A percentile compares a stretch with the other conserved stretches of the same genome.
phyloP scores from a whole-genome alignment of 1,284 basidiomycete species.

The Moniliophthora roreri region DNA sequence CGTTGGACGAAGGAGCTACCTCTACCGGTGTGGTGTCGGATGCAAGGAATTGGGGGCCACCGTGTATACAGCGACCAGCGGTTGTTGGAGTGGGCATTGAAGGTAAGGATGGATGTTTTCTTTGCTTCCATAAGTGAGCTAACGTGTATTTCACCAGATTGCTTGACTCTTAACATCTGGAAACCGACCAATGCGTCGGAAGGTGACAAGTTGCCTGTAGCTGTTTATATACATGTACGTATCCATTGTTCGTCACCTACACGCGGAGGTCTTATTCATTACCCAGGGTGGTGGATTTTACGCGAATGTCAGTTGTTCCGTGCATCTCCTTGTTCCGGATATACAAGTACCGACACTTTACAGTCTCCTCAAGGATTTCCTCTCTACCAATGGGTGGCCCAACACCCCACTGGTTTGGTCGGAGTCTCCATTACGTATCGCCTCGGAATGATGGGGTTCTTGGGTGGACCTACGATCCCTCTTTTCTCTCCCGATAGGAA shows the following conservation, averaged over 20 bases:
- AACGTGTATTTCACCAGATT: slow-evolving; percentile 30
- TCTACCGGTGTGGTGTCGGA: slow-evolving; percentile 29
- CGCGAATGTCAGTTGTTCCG: slow-evolving; percentile 24
- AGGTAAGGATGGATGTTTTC: slow-evolving; percentile 21
- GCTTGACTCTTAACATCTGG: slow-evolving; percentile 45
- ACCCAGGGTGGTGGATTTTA: slow-evolving; percentile 42
- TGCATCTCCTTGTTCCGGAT: background rate
- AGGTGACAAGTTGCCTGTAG: slow-evolving; percentile 39
- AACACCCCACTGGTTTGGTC: slow-evolving; percentile 36
- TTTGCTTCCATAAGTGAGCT: background rate
- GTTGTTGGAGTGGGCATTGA: slow-evolving; percentile 41
- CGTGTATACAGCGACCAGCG: slow-evolving; percentile 44
- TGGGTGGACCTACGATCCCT: slow-evolving; percentile 32
- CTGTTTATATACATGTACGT: slow-evolving; percentile 44
- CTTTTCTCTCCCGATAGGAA: slow-evolving; percentile 11
- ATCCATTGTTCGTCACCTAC: background rate
- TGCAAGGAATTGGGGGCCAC: slow-evolving; percentile 40
- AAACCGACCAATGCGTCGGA: slow-evolving; percentile 39
- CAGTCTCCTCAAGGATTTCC: slow-evolving; percentile 43
- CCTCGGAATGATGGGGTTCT: slow-evolving; percentile 43
- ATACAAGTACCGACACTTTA: background rate
- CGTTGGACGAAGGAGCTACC: slow-evolving; percentile 30
- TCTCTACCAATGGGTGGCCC: slow-evolving; percentile 46
- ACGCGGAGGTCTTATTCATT: background rate
- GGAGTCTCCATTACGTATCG: slow-evolving; percentile 47